phyloP scores from a whole-genome alignment of 768 basidiomycete species.

The Hygrophorus pudorinus region DNA sequence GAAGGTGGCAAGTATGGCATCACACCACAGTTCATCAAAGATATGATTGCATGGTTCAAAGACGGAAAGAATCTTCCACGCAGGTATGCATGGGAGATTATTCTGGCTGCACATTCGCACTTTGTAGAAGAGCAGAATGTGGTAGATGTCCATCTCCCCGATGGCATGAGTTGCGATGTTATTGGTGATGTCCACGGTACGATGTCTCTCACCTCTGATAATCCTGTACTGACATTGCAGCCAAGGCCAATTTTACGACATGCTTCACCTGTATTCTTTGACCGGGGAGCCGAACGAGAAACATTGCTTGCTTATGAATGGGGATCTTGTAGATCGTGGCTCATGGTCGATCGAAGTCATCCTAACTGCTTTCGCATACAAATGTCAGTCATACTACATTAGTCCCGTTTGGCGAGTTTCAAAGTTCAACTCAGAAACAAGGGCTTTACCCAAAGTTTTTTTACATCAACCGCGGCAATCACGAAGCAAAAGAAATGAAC shows the following conservation, averaged over 20 bases:
- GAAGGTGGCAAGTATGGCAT: slow-evolving; percentile 65
- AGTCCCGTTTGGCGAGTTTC: neutral
- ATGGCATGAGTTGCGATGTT: slow-evolving; percentile 81
- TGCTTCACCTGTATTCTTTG: slow-evolving; percentile 76
- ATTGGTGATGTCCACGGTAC: slow-evolving; percentile 94
- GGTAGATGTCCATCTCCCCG: slow-evolving; percentile 63
- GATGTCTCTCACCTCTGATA: slow-evolving; percentile 11
- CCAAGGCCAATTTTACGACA: slow-evolving; percentile 89
- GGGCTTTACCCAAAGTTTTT: slow-evolving; percentile 88
- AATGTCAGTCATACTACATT: slow-evolving; percentile 49
- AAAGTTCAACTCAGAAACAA: slow-evolving; percentile 5
- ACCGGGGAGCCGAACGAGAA: slow-evolving; percentile 78
- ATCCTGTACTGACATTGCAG: neutral
- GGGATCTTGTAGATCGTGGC: slow-evolving; percentile 96
- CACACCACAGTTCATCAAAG: slow-evolving; percentile 66
- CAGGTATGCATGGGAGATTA: slow-evolving; percentile 93
- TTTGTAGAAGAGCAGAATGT: slow-evolving; percentile 75
- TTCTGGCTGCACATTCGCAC: slow-evolving; percentile 71
- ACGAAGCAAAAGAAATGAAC: slow-evolving; percentile 98
- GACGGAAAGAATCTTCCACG: slow-evolving; percentile 85
- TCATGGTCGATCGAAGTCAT: slow-evolving; percentile 94
- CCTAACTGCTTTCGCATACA: slow-evolving; percentile 87
- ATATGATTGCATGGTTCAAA: slow-evolving; percentile 90
- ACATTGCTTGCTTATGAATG: slow-evolving; percentile 87
- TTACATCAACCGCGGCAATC: slow-evolving; percentile 94